Conservation (phyloP, 2,329 filamentous ascomycete genomes). For the Ascochyta rabiei region DNA sequence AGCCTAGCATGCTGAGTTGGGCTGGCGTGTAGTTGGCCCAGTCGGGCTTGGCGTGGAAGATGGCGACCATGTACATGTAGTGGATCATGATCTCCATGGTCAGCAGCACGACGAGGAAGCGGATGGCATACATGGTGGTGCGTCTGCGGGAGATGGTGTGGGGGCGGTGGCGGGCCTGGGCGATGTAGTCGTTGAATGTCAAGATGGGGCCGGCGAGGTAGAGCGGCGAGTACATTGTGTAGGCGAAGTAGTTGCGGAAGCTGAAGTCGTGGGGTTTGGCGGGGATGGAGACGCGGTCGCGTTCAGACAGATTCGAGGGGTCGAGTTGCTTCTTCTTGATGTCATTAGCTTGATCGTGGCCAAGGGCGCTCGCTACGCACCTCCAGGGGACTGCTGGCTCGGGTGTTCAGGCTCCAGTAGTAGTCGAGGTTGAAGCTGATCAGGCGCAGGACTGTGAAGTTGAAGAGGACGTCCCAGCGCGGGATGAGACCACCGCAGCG, state of each 20-base stretch:
- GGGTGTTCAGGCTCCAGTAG: slow-evolving; percentile 82
- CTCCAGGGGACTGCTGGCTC: slow-evolving; percentile 72
- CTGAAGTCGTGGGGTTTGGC: slow-evolving; percentile 73
- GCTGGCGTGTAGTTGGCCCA: slow-evolving; percentile 86
- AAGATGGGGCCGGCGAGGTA: slow-evolving; percentile 93
- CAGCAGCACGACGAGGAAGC: slow-evolving; percentile 79
- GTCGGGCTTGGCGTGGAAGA: slow-evolving; percentile 77
- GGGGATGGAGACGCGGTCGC: slow-evolving; percentile 80
- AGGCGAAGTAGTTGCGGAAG: slow-evolving; percentile 88
- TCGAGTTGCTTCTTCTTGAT: slow-evolving; percentile 97
- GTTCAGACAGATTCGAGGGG: slow-evolving; percentile 82
- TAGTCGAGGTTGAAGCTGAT: slow-evolving; percentile 98
- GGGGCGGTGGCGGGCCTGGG: slow-evolving; percentile 76
- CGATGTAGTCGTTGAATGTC: slow-evolving; percentile 98
- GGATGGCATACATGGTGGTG: slow-evolving; percentile 80
- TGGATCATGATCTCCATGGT: slow-evolving; percentile 87
- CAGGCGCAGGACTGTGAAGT: slow-evolving; percentile 87
- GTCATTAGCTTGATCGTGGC: slow-evolving; percentile 61
- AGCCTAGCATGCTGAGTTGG: slow-evolving; percentile 88
- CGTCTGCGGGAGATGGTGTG: slow-evolving; percentile 72
- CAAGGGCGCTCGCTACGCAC: slow-evolving; percentile 59
- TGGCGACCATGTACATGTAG: slow-evolving; percentile 91
- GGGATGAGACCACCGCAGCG: slow-evolving; percentile 80
- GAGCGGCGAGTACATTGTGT: slow-evolving; percentile 87
- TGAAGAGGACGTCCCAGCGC: slow-evolving; percentile 97